Evolutionary conservation across 75 land plant genomes (phyloP), one percentile per base, ranked within the genome.

Genomic region (Cryptomeria japonica): DNA sequence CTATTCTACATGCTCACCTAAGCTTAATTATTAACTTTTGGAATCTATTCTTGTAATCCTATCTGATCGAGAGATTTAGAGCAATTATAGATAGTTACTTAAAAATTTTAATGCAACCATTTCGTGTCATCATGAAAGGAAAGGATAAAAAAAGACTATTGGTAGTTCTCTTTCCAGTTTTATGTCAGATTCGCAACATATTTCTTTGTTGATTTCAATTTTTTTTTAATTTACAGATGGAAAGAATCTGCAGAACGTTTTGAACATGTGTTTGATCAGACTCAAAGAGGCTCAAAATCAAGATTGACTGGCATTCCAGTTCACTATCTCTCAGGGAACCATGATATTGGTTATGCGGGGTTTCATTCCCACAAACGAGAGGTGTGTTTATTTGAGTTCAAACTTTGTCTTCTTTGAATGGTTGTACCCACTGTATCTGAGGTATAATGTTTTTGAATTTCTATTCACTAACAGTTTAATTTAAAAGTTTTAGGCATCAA

Each of bases 301-400:
- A 77, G 64, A 49, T 25, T 41, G 83, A 37, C 34, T 61, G 49
- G 77, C 10, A 88, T 93, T 83, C 90, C 91, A 84, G 89, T 93
- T 47, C 86, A 96, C 88, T 91, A 90, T 85, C 90, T 97, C 42
- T 86, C 93, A 90, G 99, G 99, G 64, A 97, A 96, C 87, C 99
- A 96, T 94, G 99, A 97, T 92, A 84, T 95, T 88, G 97, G 97
- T 76, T 97, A 96, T 87, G 86, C 91, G 72, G 94, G 61, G 89
- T 56, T 92, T 47, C 87, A 89, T 84, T 83, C 91, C 49, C 90
- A 44, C 44, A 91, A 86, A 38, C 94, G 94, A 80, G 87, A 96
- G 99, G 99, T 96, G 86, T 19, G 72, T 75, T 87, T 80, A 18
- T 19, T 87, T 68, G 38, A 70, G 80, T 68, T 47, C 79, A 84